Evolutionary conservation across 495 filamentous ascomycete species (phyloP).

Genomic region (Aspergillus campestris): DNA sequence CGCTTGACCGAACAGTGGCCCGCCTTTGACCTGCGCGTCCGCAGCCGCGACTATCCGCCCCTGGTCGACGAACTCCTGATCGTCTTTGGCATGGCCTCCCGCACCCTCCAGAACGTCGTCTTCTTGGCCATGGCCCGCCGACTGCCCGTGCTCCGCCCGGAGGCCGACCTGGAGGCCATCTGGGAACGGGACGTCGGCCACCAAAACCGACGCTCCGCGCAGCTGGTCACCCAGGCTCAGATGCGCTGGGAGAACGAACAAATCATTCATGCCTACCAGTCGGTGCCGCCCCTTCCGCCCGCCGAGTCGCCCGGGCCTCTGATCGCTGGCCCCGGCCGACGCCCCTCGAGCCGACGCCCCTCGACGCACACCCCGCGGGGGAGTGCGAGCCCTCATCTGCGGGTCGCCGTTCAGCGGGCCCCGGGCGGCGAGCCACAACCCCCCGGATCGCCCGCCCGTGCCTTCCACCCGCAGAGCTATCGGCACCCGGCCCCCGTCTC

Average conservation of each 20-base stretch:
- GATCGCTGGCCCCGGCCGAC: neutral
- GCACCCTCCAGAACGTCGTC: conserved; percentile 47
- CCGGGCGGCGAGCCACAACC: neutral
- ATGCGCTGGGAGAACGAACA: conserved; percentile 8
- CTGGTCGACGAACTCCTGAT: conserved; percentile 50
- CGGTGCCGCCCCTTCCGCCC: neutral
- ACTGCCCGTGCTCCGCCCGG: conserved; percentile 10
- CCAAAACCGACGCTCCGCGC: conserved; percentile 8
- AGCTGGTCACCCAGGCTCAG: neutral
- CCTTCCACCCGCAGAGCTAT: neutral
- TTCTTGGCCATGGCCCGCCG: conserved; percentile 45
- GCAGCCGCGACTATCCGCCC: conserved; percentile 43
- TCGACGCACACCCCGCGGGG: too few relatives aligned
- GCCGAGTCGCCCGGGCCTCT: neutral
- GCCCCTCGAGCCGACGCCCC: too few relatives aligned
- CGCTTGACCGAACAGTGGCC: conserved; percentile 24
- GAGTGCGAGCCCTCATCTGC: neutral
- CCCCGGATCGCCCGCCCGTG: neutral
- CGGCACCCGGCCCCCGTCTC: too few relatives aligned
- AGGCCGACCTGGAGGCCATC: conserved; percentile 11
- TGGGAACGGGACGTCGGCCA: conserved; percentile 11
- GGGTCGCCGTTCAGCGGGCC: neutral
- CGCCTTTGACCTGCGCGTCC: conserved; percentile 21
- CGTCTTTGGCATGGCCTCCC: conserved; percentile 43
- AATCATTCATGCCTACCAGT: conserved; percentile 7